Base-by-base conservation (phyloP, 495 filamentous ascomycete species). In the Entonaema liquescens region DNA sequence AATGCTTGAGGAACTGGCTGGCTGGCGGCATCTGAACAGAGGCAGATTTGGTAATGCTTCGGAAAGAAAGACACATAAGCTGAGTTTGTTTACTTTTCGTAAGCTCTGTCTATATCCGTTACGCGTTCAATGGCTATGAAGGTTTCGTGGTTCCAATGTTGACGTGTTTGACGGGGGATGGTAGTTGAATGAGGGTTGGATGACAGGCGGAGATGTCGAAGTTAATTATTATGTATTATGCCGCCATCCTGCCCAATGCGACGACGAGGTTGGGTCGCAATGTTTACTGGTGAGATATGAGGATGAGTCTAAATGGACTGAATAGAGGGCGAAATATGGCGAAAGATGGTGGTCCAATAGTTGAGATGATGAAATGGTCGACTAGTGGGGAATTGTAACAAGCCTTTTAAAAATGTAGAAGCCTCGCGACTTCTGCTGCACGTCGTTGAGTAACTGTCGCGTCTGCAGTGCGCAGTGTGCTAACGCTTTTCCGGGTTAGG, bases 221-320 rank as follows among this genome's bases (percentile, higher is more conserved):
- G 62, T 42, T 35, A 52, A 54, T 56, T 67, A 67, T 76, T 71
- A 72, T 76, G 74, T 74, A 74, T 73, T 71, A 68, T 74, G 62
- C 61, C 47, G 54, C 68, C 65, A 62, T 65, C 59, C 62, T 73
- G 75, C 68, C 73, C 71, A 70, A 74, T 76, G 72, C 75, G 68
- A 71, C 62, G 31, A 66, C 70, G 44, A 68, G 52, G 73, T 77
- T 76, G 59, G 75, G 75, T 77, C 68, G 73, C 71, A 76, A 75
- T 61, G 26, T 61, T 59, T 13, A 42, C 28, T 57, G 17, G 38
- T 12, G 54, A 62, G 47, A 55, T 49, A 42, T 57, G 28, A 36
- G 54, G 49, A 64, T 57, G 36, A 17, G 49, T 36, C 60, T 53
- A 54, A 44, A 64, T 53, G 52, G 42, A 58, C 49, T 63, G 53